These are phyloP conservation scores for Diplosphaera chodatii DNA, from an alignment of 139 green algal genomes.

Conservation along the genomic window DNA sequence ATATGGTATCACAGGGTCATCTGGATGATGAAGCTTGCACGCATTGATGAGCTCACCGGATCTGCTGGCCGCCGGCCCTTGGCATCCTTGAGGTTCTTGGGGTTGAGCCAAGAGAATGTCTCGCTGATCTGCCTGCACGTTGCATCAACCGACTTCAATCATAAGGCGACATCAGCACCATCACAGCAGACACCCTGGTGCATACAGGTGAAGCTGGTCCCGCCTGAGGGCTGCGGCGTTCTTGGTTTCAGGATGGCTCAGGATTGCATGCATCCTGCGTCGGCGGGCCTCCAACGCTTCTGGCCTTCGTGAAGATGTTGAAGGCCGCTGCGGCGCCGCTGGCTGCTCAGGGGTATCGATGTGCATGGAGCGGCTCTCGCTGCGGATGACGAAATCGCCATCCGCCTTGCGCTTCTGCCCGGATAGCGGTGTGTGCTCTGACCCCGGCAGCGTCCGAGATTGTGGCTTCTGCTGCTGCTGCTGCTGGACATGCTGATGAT, in stretches of 20 bases:
- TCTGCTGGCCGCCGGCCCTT: conserved; percentile 6
- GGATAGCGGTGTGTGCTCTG: neutral
- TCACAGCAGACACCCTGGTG: too few species aligned
- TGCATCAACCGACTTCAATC: too few species aligned
- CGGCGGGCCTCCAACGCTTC: neutral
- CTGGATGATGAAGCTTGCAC: too few species aligned
- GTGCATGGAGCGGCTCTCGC: neutral
- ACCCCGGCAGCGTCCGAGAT: too few species aligned
- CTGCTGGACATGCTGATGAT: neutral
- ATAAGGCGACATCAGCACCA: too few species aligned
- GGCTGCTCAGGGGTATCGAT: neutral
- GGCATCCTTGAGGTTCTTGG: conserved; percentile 8
- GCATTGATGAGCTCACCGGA: too few species aligned
- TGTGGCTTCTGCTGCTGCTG: neutral
- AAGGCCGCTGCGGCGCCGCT: too few species aligned
- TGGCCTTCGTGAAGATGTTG: neutral
- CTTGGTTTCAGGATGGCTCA: conserved; percentile 13
- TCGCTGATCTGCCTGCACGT: conserved; percentile 11
- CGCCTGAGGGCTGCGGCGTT: conserved; percentile 4
- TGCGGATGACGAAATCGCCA: neutral
- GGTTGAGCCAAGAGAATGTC: conserved; percentile 15
- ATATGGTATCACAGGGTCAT: too few species aligned
- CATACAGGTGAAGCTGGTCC: too few species aligned
- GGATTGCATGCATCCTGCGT: neutral
- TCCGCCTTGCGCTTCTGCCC: neutral